phyloP scores from a whole-genome alignment of 2,329 filamentous ascomycete species.

The Ceratocystis variospora region DNA sequence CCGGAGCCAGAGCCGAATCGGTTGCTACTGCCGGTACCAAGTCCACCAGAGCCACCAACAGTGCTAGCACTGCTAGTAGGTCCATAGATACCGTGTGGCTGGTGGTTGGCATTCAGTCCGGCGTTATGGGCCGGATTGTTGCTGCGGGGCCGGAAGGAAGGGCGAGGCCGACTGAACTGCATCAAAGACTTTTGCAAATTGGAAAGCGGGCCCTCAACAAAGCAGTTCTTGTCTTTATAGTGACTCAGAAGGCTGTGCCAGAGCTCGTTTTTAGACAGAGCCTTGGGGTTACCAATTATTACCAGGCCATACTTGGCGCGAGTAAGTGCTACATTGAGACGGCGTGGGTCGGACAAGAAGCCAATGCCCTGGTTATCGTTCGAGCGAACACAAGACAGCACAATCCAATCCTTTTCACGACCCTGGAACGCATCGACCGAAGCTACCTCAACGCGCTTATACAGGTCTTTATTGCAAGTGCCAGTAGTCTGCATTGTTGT shows the following conservation, averaged over 20 bases:
- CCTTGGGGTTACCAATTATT: constrained; percentile 94
- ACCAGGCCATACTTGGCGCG: constrained; percentile 94
- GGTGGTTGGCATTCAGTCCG: not conserved
- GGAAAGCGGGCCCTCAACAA: constrained; percentile 87
- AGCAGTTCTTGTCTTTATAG: constrained; percentile 92
- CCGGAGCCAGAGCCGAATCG: constrained; percentile 26
- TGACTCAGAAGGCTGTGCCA: constrained; percentile 93
- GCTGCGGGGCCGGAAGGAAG: constrained; percentile 58
- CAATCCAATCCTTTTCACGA: constrained; percentile 97
- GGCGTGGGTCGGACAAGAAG: constrained; percentile 93
- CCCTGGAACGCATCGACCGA: constrained; percentile 98
- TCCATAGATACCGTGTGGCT: constrained; percentile 21
- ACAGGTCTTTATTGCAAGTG: constrained; percentile 94
- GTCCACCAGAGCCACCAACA: constrained; percentile 12
- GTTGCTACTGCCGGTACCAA: constrained; percentile 24
- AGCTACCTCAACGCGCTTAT: constrained; percentile 97
- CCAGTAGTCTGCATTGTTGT: constrained; percentile 98
- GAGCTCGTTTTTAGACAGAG: constrained; percentile 90
- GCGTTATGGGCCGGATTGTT: constrained; percentile 19
- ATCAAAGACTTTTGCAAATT: constrained; percentile 93
- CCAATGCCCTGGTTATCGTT: constrained; percentile 99
- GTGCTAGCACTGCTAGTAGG: constrained; percentile 1
- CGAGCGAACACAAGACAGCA: constrained; percentile 91
- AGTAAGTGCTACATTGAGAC: constrained; percentile 91
- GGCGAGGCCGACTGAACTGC: constrained; percentile 89